These are phyloP conservation scores for Phytophthora citricola DNA, from an alignment of 352 stramenopile genomes.

Conservation along the genomic window DNA sequence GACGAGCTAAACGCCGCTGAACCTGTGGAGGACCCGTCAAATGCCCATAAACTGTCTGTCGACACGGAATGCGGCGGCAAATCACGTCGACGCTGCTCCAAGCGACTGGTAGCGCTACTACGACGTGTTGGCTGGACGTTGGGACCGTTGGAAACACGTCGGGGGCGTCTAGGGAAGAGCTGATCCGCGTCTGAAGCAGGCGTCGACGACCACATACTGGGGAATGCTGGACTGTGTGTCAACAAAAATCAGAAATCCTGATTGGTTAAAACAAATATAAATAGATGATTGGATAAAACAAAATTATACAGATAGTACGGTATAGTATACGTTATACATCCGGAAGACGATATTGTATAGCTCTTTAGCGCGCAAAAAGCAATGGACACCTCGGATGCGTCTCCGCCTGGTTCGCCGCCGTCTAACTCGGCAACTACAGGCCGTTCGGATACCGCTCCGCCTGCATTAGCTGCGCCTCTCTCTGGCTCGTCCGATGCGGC, in stretches of 20 bases:
- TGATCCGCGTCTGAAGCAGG: constrained; percentile 14
- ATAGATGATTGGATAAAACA: background rate
- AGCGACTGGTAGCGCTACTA: constrained; percentile 29
- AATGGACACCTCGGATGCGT: constrained; percentile 25
- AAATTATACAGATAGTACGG: too few species aligned
- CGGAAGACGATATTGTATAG: too few species aligned
- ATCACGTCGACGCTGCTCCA: constrained; percentile 39
- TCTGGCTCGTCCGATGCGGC: constrained; percentile 10
- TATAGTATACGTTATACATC: background rate
- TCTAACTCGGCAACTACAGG: constrained; percentile 10
- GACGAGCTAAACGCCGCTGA: constrained; percentile 15
- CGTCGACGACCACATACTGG: constrained; percentile 27
- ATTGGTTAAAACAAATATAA: background rate
- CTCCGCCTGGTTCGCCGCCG: constrained; percentile 22
- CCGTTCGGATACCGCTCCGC: background rate
- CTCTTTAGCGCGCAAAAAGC: too few species aligned
- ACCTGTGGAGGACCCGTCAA: constrained; percentile 21
- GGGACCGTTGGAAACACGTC: constrained; percentile 3
- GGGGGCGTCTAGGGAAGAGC: constrained; percentile 33
- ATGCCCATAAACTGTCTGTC: constrained; percentile 25
- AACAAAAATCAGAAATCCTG: background rate
- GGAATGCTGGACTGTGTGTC: constrained; percentile 8
- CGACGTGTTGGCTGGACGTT: constrained; percentile 4
- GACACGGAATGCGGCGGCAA: constrained; percentile 20
- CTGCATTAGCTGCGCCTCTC: background rate